Percentiles rank a stretch among this genome's conserved stretches.
These are phyloP conservation scores for Gigaspora rosea DNA, from an alignment of 192 early-diverging fungal genomes.

Conservation along the genomic window DNA sequence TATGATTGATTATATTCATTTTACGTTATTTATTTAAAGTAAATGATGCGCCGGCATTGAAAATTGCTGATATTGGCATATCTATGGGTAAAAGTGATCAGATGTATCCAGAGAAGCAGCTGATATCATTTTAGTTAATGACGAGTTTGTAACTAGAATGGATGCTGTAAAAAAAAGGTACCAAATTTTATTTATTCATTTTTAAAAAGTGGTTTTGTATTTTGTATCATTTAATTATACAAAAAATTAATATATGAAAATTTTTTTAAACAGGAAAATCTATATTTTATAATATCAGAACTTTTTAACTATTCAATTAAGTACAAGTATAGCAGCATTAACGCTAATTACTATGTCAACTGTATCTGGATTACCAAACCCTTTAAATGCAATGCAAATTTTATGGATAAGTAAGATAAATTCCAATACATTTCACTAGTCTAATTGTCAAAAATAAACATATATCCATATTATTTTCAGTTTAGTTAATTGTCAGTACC, in stretches of 20 bases:
- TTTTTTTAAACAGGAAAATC: slow-evolving; percentile 65
- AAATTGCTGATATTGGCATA: slow-evolving; percentile 95
- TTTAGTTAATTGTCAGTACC: too few relatives aligned
- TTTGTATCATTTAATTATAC: not conserved
- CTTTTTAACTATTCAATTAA: slow-evolving; percentile 96
- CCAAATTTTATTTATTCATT: too few relatives aligned
- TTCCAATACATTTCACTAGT: too few relatives aligned
- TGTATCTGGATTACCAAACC: slow-evolving; percentile 82
- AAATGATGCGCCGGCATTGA: too few relatives aligned
- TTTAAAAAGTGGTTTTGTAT: too few relatives aligned
- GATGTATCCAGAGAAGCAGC: slow-evolving; percentile 68
- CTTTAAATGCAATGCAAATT: slow-evolving; percentile 98
- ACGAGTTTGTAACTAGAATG: slow-evolving; percentile 91
- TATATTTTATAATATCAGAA: slow-evolving; percentile 97
- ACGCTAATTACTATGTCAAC: slow-evolving; percentile 85
- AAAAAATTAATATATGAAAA: too few relatives aligned
- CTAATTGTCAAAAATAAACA: too few relatives aligned
- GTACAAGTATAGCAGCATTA: too few relatives aligned
- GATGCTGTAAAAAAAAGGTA: slow-evolving; percentile 95
- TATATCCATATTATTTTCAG: too few relatives aligned
- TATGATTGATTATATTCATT: too few relatives aligned
- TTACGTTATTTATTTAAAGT: too few relatives aligned
- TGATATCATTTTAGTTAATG: slow-evolving; percentile 96
- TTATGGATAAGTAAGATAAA: too few relatives aligned
- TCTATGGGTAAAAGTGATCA: slow-evolving; percentile 48